These are phyloP conservation scores for Ziziphus jujuba DNA, from an alignment of 306 rosid species.

Conservation along the genomic window DNA sequence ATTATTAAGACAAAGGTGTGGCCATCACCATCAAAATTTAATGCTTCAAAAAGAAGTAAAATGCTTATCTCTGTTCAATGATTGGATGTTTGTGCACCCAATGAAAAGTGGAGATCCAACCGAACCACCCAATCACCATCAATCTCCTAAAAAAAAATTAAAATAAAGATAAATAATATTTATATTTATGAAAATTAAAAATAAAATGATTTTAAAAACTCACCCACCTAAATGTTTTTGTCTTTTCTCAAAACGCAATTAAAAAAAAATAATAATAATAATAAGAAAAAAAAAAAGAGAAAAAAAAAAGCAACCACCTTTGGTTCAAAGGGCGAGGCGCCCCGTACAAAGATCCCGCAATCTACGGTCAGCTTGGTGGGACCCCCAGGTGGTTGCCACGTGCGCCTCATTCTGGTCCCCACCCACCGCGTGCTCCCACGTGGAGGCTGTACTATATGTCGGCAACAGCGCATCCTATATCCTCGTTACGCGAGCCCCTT, in stretches of 20 bases:
- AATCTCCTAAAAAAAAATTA: neutral
- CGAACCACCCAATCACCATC: neutral
- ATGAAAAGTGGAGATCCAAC: neutral
- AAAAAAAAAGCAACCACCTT: neutral
- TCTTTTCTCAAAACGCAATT: neutral
- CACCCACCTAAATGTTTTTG: neutral
- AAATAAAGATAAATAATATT: too few species aligned
- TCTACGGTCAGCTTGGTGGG: constrained; percentile 39
- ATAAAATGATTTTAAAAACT: too few species aligned
- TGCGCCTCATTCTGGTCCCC: constrained; percentile 38
- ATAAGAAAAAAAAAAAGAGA: too few species aligned
- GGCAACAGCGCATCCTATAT: constrained; percentile 27
- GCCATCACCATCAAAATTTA: constrained; percentile 7
- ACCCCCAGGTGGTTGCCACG: constrained; percentile 47
- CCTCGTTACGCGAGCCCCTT: too few species aligned
- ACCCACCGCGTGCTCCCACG: constrained; percentile 37
- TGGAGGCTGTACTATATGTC: constrained; percentile 56
- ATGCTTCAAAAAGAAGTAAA: constrained; percentile 13
- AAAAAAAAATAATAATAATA: too few species aligned
- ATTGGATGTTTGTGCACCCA: constrained; percentile 1
- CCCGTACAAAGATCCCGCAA: constrained; percentile 65
- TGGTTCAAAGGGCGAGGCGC: constrained; percentile 26
- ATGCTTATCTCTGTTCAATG: neutral
- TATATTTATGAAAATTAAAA: too few species aligned
- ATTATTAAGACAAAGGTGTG: neutral